Percentiles rank a stretch among this genome's conserved stretches.
These are phyloP conservation scores for Prunus padus DNA, from an alignment of 306 rosid genomes.

Conservation along the genomic window DNA sequence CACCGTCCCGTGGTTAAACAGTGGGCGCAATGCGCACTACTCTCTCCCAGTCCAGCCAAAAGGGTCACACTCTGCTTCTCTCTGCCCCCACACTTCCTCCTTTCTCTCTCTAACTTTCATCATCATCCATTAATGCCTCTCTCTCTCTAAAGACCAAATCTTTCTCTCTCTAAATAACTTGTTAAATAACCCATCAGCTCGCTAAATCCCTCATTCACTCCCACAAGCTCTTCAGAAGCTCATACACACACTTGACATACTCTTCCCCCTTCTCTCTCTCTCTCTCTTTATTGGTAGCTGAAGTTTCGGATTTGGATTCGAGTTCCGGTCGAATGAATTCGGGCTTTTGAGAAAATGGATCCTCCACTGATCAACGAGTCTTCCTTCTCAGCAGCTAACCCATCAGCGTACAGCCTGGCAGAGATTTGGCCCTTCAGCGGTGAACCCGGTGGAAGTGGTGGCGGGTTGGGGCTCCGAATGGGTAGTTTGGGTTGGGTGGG, in stretches of 20 bases:
- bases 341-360: slow-evolving; percentile 53
- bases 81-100: background rate
- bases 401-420: slow-evolving; percentile 64
- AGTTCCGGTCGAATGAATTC: slow-evolving; percentile 23
- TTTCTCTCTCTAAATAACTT: slow-evolving; percentile 21
- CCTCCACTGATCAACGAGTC: slow-evolving; percentile 69
- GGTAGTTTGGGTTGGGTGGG: slow-evolving; percentile 32
- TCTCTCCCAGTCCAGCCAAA: slow-evolving; percentile 3
- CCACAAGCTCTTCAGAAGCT: background rate
- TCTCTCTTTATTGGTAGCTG: background rate
- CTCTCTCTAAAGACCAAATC: slow-evolving; percentile 20
- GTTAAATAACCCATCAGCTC: slow-evolving; percentile 27
- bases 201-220: background rate
- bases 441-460: slow-evolving; percentile 15
- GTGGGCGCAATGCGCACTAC: slow-evolving; percentile 31
- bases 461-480: slow-evolving; percentile 53
- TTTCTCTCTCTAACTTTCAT: background rate
- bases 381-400: slow-evolving; percentile 72
- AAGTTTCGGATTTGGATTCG: slow-evolving; percentile 3
- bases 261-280: background rate
- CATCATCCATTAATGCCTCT: background rate
- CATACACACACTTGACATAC: no score
- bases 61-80: slow-evolving; percentile 5
- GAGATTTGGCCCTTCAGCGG: slow-evolving; percentile 76
- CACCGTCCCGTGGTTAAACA: background rate